Evolutionary conservation across 1,284 basidiomycete genomes (phyloP), one percentile per base, ranked within the genome.

Genomic region (Ceratobasidium sp.): DNA sequence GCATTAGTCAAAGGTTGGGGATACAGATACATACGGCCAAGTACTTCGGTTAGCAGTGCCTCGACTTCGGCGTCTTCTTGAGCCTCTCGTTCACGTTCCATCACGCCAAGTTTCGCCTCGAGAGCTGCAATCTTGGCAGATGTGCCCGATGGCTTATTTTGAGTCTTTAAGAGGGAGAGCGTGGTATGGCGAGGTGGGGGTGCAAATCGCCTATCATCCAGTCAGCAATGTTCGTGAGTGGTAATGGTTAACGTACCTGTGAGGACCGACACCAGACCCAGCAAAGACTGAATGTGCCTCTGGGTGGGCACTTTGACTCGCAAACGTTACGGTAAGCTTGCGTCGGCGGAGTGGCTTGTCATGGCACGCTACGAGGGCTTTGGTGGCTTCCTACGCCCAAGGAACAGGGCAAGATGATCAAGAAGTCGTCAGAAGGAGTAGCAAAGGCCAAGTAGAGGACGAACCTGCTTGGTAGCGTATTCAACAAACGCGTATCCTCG

Each of bases 401-500:
- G 80, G 69, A 76, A 65, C 79, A 56, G 33, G 59, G 74, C 68
- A 79, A 67, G 40, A 68, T 68, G 73, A 68, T 38, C 54, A 67
- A 57, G 28, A 56, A 70, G 69, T 77, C 69, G 73, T 79, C 78
- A 80, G 82, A 81, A 81, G 81, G 80, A 81, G 40, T 59, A 50
- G 46, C 79, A 56, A 38, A 73, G 23, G 28, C 13, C 17, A 57
- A 48, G 54, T 13, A 33, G 28, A 57, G 78, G 68, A 92, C 95
- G 87, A 85, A 98, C 96, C 86, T 92, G 90, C 85, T 91, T 88
- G 68, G 89, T 89, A 42, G 88, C 88, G 83, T 92, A 98, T 85
- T 98, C 96, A 46, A 99, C 87, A 81, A 99, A 99, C 0, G 96
- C 97, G 84, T 97, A 99, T 1, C 97, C 97, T 23, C 96, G 88